phyloP scores from a whole-genome alignment of 2,329 filamentous ascomycete genomes.

The Aureobasidium sp. region DNA sequence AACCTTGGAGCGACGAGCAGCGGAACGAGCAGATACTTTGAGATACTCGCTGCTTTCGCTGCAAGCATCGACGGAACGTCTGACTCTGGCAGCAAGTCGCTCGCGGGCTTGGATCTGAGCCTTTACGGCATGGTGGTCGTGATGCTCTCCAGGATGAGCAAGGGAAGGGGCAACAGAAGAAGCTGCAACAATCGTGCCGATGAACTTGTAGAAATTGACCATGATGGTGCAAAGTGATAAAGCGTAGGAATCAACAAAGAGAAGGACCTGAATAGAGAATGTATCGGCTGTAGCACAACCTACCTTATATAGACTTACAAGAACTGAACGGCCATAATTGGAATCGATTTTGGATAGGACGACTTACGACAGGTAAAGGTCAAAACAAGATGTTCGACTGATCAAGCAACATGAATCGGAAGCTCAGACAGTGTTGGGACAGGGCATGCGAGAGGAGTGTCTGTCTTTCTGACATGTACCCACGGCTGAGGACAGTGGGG shows the following conservation, averaged over 20 bases:
- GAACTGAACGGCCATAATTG: not conserved
- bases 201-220: not conserved
- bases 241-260: no score
- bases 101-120: constrained; percentile 27
- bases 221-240: not conserved
- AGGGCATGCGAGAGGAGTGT: not conserved
- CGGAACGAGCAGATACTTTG: not conserved
- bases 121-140: constrained; percentile 27
- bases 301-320: not conserved
- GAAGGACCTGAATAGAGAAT: not conserved
- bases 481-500: not conserved
- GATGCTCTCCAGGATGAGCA: constrained; percentile 31
- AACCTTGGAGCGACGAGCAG: not conserved
- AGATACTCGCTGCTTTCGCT: not conserved
- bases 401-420: not conserved
- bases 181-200: not conserved
- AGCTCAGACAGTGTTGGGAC: not conserved
- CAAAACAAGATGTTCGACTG: not conserved
- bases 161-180: constrained; percentile 13
- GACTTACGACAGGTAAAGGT: not conserved
- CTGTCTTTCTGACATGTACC: not conserved
- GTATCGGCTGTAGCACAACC: not conserved
- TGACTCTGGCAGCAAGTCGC: not conserved
- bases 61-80: constrained; percentile 2
- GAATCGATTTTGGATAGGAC: not conserved